These are phyloP conservation scores for Podaxis sp. DNA, from an alignment of 768 basidiomycete species.

Conservation along the genomic window DNA sequence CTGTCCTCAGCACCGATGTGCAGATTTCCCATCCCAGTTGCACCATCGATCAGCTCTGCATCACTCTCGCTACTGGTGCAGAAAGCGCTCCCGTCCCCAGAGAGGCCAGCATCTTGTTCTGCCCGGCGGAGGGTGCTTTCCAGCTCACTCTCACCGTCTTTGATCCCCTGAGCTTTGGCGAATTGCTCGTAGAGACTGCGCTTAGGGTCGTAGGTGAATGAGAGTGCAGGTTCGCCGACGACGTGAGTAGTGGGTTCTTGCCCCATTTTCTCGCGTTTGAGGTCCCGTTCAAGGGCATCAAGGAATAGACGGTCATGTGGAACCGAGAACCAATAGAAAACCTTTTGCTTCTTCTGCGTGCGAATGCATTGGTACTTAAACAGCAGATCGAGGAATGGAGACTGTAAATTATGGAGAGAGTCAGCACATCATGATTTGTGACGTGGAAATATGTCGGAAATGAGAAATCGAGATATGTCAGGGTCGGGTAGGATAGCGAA, in stretches of 20 bases:
- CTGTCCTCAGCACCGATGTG: conserved; percentile 21
- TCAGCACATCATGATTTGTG: too few species aligned
- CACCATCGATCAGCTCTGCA: conserved; percentile 24
- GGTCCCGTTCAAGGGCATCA: conserved; percentile 93
- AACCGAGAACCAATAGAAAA: conserved; percentile 99
- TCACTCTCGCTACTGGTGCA: conserved; percentile 20
- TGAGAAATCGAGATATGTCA: conserved; percentile 15
- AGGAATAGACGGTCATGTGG: conserved; percentile 97
- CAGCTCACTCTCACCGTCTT: conserved; percentile 42
- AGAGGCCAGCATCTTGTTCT: conserved; percentile 26
- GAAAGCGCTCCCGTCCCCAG: neutral
- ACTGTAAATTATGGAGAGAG: conserved; percentile 41
- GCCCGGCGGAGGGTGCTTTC: conserved; percentile 35
- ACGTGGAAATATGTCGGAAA: too few species aligned
- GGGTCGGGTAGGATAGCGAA: conserved; percentile 2
- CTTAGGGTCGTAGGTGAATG: conserved; percentile 87
- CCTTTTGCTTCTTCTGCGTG: conserved; percentile 98
- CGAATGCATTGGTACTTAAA: conserved; percentile 98
- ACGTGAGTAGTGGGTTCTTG: conserved; percentile 78
- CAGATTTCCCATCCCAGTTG: conserved; percentile 9
- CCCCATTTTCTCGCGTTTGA: conserved; percentile 93
- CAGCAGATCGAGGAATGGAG: conserved; percentile 87
- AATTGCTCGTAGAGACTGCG: conserved; percentile 90
- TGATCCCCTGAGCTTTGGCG: conserved; percentile 42
- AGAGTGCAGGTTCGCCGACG: conserved; percentile 78